These are phyloP conservation scores for Hypomontagnella submonticulosa DNA, from an alignment of 495 filamentous ascomycete species.

Conservation along the genomic window DNA sequence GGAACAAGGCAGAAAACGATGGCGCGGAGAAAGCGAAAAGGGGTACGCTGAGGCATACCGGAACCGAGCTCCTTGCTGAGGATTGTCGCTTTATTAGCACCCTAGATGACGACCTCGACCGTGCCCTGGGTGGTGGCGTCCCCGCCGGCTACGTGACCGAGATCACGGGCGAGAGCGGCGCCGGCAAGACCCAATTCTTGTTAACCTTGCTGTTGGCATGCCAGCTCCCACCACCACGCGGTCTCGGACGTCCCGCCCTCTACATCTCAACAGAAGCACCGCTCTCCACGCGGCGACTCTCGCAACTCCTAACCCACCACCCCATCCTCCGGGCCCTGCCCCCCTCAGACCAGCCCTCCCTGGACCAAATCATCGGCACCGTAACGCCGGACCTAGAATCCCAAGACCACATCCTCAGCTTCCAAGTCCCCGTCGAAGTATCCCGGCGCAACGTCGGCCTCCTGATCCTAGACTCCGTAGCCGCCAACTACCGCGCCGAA, in stretches of 20 bases:
- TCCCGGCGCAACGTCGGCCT: constrained; percentile 78
- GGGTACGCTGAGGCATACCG: constrained; percentile 47
- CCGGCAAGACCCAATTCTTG: constrained; percentile 96
- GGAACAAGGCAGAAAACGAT: constrained; percentile 16
- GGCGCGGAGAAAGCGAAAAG: not conserved
- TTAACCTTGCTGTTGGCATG: constrained; percentile 80
- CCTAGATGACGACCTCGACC: constrained; percentile 78
- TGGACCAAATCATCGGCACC: constrained; percentile 78
- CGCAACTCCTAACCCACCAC: constrained; percentile 78
- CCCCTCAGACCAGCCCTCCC: constrained; percentile 65
- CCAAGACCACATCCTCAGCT: constrained; percentile 93
- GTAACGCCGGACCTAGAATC: constrained; percentile 91
- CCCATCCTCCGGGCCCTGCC: constrained; percentile 66
- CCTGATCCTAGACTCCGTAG: constrained; percentile 87
- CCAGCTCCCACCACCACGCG: constrained; percentile 79
- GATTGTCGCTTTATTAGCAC: constrained; percentile 78
- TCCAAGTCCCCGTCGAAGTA: constrained; percentile 89
- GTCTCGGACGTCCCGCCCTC: constrained; percentile 74
- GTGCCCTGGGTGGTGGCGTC: constrained; percentile 83
- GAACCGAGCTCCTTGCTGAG: constrained; percentile 52
- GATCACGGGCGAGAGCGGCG: constrained; percentile 92
- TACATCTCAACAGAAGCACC: constrained; percentile 97
- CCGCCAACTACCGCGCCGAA: constrained; percentile 94
- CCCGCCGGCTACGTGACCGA: constrained; percentile 86
- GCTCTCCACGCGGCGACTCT: constrained; percentile 80